phyloP scores from a whole-genome alignment of 2,329 filamentous ascomycete genomes.

The Ophidiomyces ophidiicola region DNA sequence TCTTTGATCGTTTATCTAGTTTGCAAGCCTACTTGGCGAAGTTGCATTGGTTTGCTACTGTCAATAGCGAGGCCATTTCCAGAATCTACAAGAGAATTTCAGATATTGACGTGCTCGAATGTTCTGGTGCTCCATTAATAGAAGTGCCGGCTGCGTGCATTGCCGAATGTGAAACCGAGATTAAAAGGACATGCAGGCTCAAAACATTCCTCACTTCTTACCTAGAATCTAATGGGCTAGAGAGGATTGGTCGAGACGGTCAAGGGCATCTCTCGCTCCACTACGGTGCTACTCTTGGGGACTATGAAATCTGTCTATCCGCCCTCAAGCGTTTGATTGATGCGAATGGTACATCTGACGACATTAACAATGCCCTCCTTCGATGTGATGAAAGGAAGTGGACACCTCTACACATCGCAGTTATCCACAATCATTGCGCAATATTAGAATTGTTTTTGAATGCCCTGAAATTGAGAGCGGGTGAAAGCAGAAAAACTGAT shows the following conservation, averaged over 20 bases:
- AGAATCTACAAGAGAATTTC: conserved; percentile 11
- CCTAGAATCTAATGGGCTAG: not conserved
- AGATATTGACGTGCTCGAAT: not conserved
- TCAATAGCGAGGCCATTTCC: conserved; percentile 17
- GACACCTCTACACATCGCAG: conserved; percentile 15
- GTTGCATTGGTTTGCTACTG: conserved; percentile 15
- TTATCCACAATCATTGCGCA: conserved; percentile 11
- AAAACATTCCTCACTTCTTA: not conserved
- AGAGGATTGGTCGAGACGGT: conserved; percentile 9
- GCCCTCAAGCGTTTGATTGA: conserved; percentile 9
- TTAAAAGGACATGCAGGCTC: not conserved
- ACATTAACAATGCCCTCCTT: not conserved
- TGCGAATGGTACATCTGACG: too few relatives aligned
- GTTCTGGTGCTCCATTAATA: not conserved
- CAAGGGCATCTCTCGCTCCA: conserved; percentile 15
- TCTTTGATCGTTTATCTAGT: conserved; percentile 4
- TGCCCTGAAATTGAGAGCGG: not conserved
- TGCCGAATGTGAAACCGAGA: not conserved
- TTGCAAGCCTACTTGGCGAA: conserved; percentile 14
- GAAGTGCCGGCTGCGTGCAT: not conserved
- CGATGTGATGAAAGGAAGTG: conserved; percentile 5
- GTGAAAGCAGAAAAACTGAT: not conserved
- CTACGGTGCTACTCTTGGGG: conserved; percentile 15
- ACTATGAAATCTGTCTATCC: conserved; percentile 10
- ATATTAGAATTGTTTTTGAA: conserved; percentile 10